A percentile compares a stretch with the other conserved stretches of the same genome.
Evolutionary conservation across 1,139 yeast species (phyloP).

Genomic region (Diutina neorugosa): DNA sequence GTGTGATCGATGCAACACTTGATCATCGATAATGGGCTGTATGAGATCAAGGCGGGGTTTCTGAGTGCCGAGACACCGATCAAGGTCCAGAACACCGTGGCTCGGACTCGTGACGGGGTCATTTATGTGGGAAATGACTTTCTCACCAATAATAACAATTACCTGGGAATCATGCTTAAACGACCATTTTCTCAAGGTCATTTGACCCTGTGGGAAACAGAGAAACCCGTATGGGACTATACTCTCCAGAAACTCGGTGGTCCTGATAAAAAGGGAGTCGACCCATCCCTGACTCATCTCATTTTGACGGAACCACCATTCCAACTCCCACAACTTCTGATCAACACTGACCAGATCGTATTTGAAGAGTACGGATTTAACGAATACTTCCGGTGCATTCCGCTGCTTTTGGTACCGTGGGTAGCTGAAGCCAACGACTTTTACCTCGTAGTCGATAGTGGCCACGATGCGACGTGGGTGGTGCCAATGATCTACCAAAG

Average conservation of each 20-base stretch:
- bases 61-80: constrained; percentile 30
- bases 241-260: constrained; percentile 29
- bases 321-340: constrained; percentile 71
- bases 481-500: constrained; percentile 75
- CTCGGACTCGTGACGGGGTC: constrained; percentile 66
- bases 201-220: constrained; percentile 82
- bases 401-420: constrained; percentile 71
- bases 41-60: constrained; percentile 67
- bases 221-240: constrained; percentile 90
- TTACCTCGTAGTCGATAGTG: constrained; percentile 74
- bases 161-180: constrained; percentile 61
- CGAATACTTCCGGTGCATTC: constrained; percentile 47
- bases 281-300: constrained; percentile 37
- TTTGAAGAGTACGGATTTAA: constrained; percentile 88
- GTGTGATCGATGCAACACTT: constrained; percentile 12
- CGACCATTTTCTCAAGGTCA: constrained; percentile 88
- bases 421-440: constrained; percentile 24
- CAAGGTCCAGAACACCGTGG: constrained; percentile 55
- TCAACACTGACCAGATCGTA: constrained; percentile 80
- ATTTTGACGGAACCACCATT: constrained; percentile 70
- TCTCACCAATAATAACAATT: constrained; percentile 50
- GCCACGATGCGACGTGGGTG: constrained; percentile 80
- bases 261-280: constrained; percentile 18
- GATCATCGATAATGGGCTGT: constrained; percentile 81
- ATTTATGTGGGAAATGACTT: constrained; percentile 64